Evolutionary conservation across 2,329 filamentous ascomycete genomes (phyloP).

Genomic region (Chaetomium olivaceum): DNA sequence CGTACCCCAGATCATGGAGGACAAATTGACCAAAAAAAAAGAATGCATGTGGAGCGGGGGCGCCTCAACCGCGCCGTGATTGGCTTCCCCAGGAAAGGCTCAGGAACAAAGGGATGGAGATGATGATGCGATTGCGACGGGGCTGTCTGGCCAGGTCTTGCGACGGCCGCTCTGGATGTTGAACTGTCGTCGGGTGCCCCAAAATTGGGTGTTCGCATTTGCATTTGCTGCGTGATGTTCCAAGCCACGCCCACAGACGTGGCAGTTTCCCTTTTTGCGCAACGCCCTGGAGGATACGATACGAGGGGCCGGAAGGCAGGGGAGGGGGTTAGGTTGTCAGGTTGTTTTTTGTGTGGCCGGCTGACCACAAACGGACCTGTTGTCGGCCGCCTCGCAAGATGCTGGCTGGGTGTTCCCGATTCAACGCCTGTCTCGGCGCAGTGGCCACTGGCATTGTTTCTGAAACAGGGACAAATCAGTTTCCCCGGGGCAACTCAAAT

Average conservation of each 20-base stretch:
- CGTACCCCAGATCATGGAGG: conserved; percentile 11
- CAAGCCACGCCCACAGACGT: conserved; percentile 20
- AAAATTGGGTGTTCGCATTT: conserved; percentile 7
- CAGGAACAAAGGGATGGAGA: conserved; percentile 13
- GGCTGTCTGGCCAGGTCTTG: background rate
- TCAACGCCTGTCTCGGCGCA: background rate
- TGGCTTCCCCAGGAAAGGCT: conserved; percentile 11
- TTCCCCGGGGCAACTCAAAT: conserved; percentile 2
- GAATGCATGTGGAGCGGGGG: conserved; percentile 7
- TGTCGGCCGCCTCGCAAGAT: conserved; percentile 5
- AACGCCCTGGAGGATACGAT: conserved; percentile 10
- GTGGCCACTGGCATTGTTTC: background rate
- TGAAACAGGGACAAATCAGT: conserved; percentile 21
- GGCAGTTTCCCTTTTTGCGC: conserved; percentile 4
- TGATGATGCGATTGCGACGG: conserved; percentile 16
- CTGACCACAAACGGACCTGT: conserved; percentile 16
- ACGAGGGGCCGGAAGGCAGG: conserved; percentile 11
- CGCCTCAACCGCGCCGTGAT: conserved; percentile 18
- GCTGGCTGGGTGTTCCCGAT: background rate
- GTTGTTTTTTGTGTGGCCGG: conserved; percentile 8
- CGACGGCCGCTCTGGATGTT: background rate
- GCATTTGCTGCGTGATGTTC: conserved; percentile 3
- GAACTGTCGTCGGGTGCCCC: conserved; percentile 16
- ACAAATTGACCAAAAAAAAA: conserved; percentile 1
- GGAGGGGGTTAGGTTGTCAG: background rate